phyloP scores from a whole-genome alignment of 163 green algal genomes.

The Smithsoniella earleae region DNA sequence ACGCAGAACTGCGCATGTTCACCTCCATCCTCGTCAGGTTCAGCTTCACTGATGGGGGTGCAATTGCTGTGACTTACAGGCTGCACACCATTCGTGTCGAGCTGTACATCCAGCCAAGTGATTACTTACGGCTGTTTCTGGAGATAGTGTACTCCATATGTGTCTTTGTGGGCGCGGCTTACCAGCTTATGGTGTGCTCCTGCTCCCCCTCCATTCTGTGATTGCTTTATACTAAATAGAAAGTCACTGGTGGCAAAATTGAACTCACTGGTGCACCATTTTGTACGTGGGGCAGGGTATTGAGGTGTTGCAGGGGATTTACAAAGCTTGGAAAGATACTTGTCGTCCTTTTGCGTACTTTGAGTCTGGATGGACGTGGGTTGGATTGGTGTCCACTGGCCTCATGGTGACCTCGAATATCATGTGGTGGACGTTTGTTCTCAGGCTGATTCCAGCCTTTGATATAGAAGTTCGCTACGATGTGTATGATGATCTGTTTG shows the following conservation, averaged over 20 bases:
- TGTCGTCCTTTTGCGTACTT: constrained; percentile 29
- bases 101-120: constrained; percentile 46
- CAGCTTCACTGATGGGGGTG: constrained; percentile 43
- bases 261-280: neutral
- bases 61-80: constrained; percentile 44
- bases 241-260: too few relatives aligned
- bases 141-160: constrained; percentile 59
- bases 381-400: constrained; percentile 54
- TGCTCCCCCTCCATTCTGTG: too few relatives aligned
- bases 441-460: constrained; percentile 44
- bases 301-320: neutral
- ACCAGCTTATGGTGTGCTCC: constrained; percentile 33
- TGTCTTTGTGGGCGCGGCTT: constrained; percentile 40
- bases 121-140: constrained; percentile 50
- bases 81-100: constrained; percentile 60
- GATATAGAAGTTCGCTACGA: constrained; percentile 49
- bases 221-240: too few relatives aligned
- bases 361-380: constrained; percentile 41
- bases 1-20: constrained; percentile 56
- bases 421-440: constrained; percentile 56
- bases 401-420: constrained; percentile 50
- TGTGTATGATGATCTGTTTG: constrained; percentile 56
- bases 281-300: neutral
- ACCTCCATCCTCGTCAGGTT: constrained; percentile 45
- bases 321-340: constrained; percentile 17